Conservation (phyloP, 257 asterid genomes). For the Nemophila menziesii region DNA sequence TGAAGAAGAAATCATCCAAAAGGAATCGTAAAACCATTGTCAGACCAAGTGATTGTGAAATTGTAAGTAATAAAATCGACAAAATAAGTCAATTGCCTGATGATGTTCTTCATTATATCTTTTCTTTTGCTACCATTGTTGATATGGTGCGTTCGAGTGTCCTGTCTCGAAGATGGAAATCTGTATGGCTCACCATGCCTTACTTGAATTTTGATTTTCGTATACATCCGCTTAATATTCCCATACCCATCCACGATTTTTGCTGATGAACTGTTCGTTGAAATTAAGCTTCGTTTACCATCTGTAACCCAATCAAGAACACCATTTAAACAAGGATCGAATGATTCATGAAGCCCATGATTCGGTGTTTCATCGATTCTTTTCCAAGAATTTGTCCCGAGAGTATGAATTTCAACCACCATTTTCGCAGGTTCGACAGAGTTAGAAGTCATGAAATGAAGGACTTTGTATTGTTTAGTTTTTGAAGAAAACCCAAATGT, state of each 20-base stretch:
- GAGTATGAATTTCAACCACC: slow-evolving; percentile 29
- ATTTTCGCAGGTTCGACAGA: slow-evolving; percentile 9
- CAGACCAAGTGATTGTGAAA: too few relatives aligned
- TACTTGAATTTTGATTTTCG: too few relatives aligned
- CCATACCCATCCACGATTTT: slow-evolving; percentile 29
- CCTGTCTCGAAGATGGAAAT: too few relatives aligned
- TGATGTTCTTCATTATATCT: too few relatives aligned
- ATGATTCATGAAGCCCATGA: slow-evolving; percentile 20
- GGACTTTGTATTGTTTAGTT: slow-evolving; percentile 36
- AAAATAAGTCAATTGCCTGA: too few relatives aligned
- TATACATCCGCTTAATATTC: slow-evolving; percentile 25
- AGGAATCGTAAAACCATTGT: too few relatives aligned
- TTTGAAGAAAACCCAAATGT: slow-evolving; percentile 34
- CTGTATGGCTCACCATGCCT: too few relatives aligned
- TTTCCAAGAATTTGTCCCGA: slow-evolving; percentile 44
- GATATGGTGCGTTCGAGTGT: too few relatives aligned
- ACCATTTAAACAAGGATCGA: slow-evolving; percentile 35
- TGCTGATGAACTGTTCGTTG: slow-evolving; percentile 15
- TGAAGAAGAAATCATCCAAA: too few relatives aligned
- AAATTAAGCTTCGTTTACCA: slow-evolving; percentile 27
- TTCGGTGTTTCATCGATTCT: slow-evolving; percentile 18
- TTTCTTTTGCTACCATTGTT: too few relatives aligned
- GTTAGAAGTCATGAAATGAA: slow-evolving; percentile 23
- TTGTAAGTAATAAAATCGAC: too few relatives aligned
- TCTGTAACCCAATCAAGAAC: slow-evolving; percentile 35